phyloP scores from a whole-genome alignment of 257 asterid species.

The Petunia axillaris region DNA sequence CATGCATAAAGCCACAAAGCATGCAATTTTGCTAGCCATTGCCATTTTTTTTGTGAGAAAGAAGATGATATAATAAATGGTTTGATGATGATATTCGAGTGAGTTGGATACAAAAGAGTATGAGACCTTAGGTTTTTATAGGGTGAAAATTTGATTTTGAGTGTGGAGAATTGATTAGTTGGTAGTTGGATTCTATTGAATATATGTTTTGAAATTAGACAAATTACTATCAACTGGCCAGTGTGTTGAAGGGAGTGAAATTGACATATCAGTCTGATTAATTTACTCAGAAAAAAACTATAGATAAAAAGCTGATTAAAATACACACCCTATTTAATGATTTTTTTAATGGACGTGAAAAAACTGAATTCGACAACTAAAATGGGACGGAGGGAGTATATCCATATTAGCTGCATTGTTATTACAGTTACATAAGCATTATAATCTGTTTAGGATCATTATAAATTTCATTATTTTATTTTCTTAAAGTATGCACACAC shows the following conservation, averaged over 20 bases:
- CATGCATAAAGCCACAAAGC: constrained; percentile 27
- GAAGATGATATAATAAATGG: background rate
- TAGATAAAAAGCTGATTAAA: no score
- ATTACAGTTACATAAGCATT: no score
- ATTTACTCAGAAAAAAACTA: no score
- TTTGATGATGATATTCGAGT: background rate
- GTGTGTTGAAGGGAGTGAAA: background rate
- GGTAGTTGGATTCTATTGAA: constrained; percentile 1
- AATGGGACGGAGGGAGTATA: no score
- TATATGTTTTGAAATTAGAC: background rate
- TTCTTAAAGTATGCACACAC: no score
- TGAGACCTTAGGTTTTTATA: background rate
- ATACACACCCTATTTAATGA: no score
- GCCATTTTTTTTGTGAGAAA: background rate
- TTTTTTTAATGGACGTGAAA: no score
- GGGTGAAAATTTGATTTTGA: background rate
- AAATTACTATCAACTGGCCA: background rate
- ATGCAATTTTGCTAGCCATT: constrained; percentile 2
- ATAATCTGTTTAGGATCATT: no score
- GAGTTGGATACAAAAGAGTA: background rate
- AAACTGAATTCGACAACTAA: no score
- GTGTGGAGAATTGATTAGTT: background rate
- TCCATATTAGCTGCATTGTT: no score
- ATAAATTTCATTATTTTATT: no score
- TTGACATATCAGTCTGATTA: background rate